These are phyloP conservation scores for Ambispora gerdemannii DNA, from an alignment of 192 early-diverging fungal species.

Conservation along the genomic window DNA sequence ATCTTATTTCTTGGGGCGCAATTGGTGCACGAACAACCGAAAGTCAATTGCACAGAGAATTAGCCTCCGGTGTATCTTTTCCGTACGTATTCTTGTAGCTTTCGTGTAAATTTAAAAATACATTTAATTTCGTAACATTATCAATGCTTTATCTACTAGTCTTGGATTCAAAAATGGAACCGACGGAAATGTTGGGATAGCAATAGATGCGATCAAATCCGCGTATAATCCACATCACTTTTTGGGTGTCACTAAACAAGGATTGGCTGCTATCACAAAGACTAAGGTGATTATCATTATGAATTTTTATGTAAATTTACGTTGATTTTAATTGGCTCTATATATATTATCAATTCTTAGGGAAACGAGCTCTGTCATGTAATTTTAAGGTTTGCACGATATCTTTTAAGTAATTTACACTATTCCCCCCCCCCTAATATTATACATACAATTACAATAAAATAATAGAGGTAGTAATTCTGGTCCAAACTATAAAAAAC, in stretches of 20 bases:
- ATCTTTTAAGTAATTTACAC: no score
- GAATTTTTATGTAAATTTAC: no score
- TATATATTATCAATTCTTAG: conserved; percentile 13
- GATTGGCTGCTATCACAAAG: conserved; percentile 74
- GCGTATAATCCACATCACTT: conserved; percentile 73
- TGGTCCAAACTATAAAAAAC: conserved; percentile 87
- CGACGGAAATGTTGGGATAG: conserved; percentile 76
- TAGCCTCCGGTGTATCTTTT: conserved; percentile 75
- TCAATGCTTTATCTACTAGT: not conserved
- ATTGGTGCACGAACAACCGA: conserved; percentile 86
- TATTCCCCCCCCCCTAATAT: no score
- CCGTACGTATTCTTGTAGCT: conserved; percentile 38
- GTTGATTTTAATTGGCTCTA: no score
- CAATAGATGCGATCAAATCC: conserved; percentile 89
- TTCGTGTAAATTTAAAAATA: not conserved
- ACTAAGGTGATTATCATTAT: conserved; percentile 46
- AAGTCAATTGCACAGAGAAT: conserved; percentile 79
- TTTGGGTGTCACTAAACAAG: conserved; percentile 83
- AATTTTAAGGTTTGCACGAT: conserved; percentile 76
- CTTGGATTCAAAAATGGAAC: conserved; percentile 87
- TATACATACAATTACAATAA: not conserved
- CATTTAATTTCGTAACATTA: not conserved
- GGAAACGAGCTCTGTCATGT: conserved; percentile 93
- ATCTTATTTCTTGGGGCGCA: conserved; percentile 74
- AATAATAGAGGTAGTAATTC: not conserved